Base-by-base conservation (phyloP, 2,329 filamentous ascomycete genomes). In the Penicillium sclerotigenum region DNA sequence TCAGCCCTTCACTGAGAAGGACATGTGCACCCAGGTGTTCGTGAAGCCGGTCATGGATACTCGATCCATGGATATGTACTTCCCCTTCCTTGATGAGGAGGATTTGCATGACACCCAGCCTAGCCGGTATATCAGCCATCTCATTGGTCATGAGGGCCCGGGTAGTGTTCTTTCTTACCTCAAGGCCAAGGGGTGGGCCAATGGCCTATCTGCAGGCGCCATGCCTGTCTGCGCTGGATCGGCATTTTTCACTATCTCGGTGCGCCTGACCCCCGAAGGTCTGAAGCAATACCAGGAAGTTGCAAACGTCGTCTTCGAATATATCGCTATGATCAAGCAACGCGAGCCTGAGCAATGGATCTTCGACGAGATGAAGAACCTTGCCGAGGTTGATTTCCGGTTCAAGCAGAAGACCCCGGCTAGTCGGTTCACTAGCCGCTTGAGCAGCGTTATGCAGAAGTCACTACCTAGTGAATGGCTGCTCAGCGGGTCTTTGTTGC, bases 391-490 rank as follows among this genome's bases (percentile, higher is more conserved):
- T 13, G 89, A 96, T 65, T 99, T 99, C 80, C 90, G 89, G 63
- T 99, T 96, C 76, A 90, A 87, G 74, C 90, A 97, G 71, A 97
- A 97, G 79, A 90, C 87, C 2, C 90, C 90, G 1, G 91, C 93
- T 1, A 94, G 88, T 70, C 85, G 88, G 28, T 97, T 97, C 67
- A 94, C 91, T 0, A 96, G 91, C 77, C 86, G 84, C 58, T 85
- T 91, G 61, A 91, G 88, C 68, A 86, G 88, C 18, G 84, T 91
- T 18, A 97, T 99, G 94, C 94, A 97, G 71, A 91, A 89, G 72
- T 89, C 89, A 1, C 78, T 95, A 42, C 91, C 91, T 2, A 85
- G 92, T 59, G 90, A 97, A 70, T 90, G 88, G 85, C 80, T 99
- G 16, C 80, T 99, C 10, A 97, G 92, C 65, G 91, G 88, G 1